Conservation (phyloP, 2,329 filamentous ascomycete genomes). For the Colletotrichum sp. region DNA sequence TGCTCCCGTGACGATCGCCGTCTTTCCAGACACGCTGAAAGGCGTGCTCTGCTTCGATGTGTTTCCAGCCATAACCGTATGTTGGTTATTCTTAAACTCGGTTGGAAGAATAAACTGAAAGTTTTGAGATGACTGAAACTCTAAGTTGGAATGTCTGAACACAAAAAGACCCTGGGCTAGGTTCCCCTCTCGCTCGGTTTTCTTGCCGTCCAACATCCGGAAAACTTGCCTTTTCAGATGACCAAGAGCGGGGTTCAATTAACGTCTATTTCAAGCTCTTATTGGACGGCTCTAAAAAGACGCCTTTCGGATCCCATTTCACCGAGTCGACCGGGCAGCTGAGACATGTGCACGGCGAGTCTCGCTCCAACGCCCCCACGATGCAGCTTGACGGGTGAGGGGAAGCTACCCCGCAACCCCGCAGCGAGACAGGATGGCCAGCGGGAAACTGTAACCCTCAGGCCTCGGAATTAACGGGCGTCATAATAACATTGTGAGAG, state of each 20-base stretch:
- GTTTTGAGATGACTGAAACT: neutral
- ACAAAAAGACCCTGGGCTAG: neutral
- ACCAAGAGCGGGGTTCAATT: neutral
- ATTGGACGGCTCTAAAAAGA: neutral
- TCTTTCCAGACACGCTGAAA: slow-evolving; percentile 30
- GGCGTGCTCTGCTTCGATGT: neutral
- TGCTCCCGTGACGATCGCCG: slow-evolving; percentile 31
- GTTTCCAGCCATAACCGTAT: neutral
- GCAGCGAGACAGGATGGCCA: neutral
- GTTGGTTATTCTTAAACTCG: neutral
- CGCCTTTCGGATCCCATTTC: neutral
- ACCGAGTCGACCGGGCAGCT: neutral
- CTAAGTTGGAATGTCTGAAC: neutral
- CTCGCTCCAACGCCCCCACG: neutral
- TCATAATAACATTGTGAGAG: neutral
- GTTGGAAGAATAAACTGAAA: neutral
- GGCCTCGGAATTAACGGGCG: neutral
- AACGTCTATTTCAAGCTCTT: neutral
- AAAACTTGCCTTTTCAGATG: neutral
- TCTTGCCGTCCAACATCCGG: neutral
- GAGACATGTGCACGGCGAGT: neutral
- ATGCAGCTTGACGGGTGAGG: neutral
- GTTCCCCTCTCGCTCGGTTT: neutral
- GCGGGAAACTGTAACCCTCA: neutral
- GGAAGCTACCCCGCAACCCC: slow-evolving; percentile 5